Base-by-base conservation (phyloP, 2,329 filamentous ascomycete species). In the Beauveria rudraprayagi region DNA sequence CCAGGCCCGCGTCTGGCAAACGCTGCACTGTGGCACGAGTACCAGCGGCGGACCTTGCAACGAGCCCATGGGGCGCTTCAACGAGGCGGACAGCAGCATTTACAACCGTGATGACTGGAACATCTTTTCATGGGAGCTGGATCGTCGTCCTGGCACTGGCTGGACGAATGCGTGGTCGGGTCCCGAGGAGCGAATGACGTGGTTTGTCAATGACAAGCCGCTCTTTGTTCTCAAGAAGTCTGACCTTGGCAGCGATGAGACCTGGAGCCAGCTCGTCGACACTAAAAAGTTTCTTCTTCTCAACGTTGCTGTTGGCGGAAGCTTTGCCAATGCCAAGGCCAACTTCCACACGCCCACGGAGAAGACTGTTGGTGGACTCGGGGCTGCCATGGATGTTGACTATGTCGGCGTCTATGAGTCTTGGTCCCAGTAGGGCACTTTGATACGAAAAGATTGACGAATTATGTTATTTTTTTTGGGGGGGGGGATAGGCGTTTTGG, bases 1-100 rank as follows among this genome's bases (percentile, higher is more conserved):
- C 41, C 65, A 68, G 30, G 43, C 62, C 22, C 69, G 61, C 8
- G 69, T 71, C 28, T 74, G 70, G 65, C 70, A 75, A 51, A 76
- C 73, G 0, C 66, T 75, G 3, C 78, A 80, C 69, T 80, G 77
- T 68, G 77, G 76, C 56, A 64, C 65, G 3, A 67, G 67, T 53
- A 2, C 17, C 34, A 67, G 67, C 3, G 75, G 74, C 22, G 78
- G 77, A 1, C 71, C 72, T 1, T 80, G 77, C 66, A 71, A 74
- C 46, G 77, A 79, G 67, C 70, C 71, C 26, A 69, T 66, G 19
- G 77, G 77, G 19, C 63, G 76, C 53, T 66, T 65, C 19, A 44
- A 59, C 34, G 50, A 48, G 30, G 66, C 60, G 19, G 62, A 63
- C 9, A 19, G 53, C 44, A 60, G 63, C 8, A 19, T 55, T 46